Evolutionary conservation across 257 asterid genomes (phyloP).

Genomic region (Buddleja alternifolia): DNA sequence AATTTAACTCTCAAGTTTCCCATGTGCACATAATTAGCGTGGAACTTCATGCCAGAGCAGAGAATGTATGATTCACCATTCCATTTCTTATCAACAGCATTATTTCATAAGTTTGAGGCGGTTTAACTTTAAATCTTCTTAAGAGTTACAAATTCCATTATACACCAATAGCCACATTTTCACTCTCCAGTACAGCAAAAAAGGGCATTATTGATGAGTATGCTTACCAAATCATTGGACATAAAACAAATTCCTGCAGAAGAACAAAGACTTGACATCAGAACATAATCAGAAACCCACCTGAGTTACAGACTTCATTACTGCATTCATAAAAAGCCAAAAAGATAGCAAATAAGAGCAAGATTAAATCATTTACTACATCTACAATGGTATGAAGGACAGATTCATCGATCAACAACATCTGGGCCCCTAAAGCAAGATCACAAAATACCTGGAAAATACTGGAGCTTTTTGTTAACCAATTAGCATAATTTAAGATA

Average conservation of each 20-base stretch:
- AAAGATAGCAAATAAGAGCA: background rate
- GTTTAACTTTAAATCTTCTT: background rate
- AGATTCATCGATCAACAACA: background rate
- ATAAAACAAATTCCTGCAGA: constrained; percentile 90
- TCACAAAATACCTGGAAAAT: constrained; percentile 1
- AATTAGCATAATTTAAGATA: background rate
- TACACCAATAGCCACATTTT: constrained; percentile 5
- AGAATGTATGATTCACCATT: constrained; percentile 1
- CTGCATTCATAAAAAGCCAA: background rate
- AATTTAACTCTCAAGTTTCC: constrained; percentile 8
- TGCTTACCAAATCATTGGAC: constrained; percentile 95
- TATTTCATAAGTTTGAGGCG: constrained; percentile 6
- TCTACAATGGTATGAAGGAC: background rate
- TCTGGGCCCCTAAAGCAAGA: constrained; percentile 6
- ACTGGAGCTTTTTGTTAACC: background rate
- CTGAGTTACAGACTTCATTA: background rate
- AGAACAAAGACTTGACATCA: constrained; percentile 23
- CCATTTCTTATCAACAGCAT: constrained; percentile 11
- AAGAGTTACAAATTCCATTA: constrained; percentile 13
- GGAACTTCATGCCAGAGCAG: constrained; percentile 9
- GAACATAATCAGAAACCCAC: background rate
- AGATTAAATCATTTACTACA: background rate
- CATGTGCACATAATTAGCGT: background rate
- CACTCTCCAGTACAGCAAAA: constrained; percentile 8
- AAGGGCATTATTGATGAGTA: constrained; percentile 19